phyloP scores from a whole-genome alignment of 495 filamentous ascomycete genomes.

The Podospora sp. region DNA sequence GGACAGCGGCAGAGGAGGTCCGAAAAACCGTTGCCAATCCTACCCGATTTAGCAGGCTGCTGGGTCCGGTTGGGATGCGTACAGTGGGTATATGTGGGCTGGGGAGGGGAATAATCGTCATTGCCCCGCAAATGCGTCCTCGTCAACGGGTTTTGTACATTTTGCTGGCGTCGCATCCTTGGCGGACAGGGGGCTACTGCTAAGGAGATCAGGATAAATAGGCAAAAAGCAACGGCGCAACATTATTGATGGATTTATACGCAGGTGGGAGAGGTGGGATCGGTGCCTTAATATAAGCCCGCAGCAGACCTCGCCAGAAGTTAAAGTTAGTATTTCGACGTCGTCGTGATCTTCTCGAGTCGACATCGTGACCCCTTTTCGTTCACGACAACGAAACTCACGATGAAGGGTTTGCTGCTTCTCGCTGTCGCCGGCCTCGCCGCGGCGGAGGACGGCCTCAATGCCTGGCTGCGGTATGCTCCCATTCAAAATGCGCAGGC shows the following conservation, averaged over 20 bases:
- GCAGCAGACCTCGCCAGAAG: background rate
- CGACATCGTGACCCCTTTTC: background rate
- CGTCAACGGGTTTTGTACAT: background rate
- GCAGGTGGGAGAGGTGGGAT: background rate
- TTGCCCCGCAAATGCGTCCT: background rate
- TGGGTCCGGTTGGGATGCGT: background rate
- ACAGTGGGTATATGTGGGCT: background rate
- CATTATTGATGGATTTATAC: background rate
- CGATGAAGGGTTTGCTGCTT: constrained; percentile 1
- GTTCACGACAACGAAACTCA: background rate
- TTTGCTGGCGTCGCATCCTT: background rate
- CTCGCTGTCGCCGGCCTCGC: constrained; percentile 31
- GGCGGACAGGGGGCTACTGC: background rate
- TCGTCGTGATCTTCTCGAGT: background rate
- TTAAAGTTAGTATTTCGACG: too few species aligned
- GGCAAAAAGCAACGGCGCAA: background rate
- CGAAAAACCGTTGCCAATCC: background rate
- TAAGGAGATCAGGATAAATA: background rate
- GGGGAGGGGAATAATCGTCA: background rate
- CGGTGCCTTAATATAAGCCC: background rate
- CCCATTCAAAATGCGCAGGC: constrained; percentile 44
- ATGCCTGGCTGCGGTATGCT: constrained; percentile 69
- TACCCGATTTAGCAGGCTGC: background rate
- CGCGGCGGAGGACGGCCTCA: constrained; percentile 60
- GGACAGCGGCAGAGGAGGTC: background rate